Percentiles rank a stretch among this genome's conserved stretches.
phyloP scores from a whole-genome alignment of 2,329 filamentous ascomycete species.

The Triangularia setosa region DNA sequence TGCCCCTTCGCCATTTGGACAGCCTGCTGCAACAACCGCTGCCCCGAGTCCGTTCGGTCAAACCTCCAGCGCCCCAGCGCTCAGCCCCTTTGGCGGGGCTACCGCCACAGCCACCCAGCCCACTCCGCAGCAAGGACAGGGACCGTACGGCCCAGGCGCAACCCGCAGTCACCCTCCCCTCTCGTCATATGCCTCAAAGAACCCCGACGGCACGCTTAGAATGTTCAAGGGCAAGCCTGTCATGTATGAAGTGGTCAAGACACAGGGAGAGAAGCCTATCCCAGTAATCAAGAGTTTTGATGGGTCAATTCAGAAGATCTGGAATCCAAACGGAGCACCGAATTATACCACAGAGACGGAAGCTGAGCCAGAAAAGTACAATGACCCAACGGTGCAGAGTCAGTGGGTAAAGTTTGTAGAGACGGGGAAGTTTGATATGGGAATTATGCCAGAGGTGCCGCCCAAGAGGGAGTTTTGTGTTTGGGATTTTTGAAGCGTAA shows the following conservation, averaged over 20 bases:
- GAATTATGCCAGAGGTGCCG: constrained; percentile 70
- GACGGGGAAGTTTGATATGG: constrained; percentile 65
- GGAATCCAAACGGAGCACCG: constrained; percentile 70
- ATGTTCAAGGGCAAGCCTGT: constrained; percentile 34
- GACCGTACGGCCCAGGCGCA: constrained; percentile 27
- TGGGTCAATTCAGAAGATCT: constrained; percentile 60
- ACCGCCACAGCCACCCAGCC: neutral
- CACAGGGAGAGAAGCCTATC: constrained; percentile 36
- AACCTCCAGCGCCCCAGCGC: neutral
- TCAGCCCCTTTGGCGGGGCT: neutral
- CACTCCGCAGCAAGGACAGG: constrained; percentile 1
- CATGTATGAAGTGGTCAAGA: constrained; percentile 40
- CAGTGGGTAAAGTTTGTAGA: constrained; percentile 58
- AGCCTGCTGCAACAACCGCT: neutral
- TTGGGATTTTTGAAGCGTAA: constrained; percentile 61
- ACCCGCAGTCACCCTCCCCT: constrained; percentile 31
- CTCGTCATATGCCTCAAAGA: constrained; percentile 28
- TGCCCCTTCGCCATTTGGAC: constrained; percentile 3
- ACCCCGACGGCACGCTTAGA: constrained; percentile 25
- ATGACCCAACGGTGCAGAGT: constrained; percentile 36
- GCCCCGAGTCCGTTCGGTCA: constrained; percentile 16
- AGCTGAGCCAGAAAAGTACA: constrained; percentile 49
- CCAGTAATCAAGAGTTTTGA: constrained; percentile 47
- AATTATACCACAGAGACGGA: constrained; percentile 61
- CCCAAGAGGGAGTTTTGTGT: constrained; percentile 71